These are phyloP conservation scores for Aspergillus awamori DNA, from an alignment of 2,329 filamentous ascomycete genomes.

Conservation along the genomic window DNA sequence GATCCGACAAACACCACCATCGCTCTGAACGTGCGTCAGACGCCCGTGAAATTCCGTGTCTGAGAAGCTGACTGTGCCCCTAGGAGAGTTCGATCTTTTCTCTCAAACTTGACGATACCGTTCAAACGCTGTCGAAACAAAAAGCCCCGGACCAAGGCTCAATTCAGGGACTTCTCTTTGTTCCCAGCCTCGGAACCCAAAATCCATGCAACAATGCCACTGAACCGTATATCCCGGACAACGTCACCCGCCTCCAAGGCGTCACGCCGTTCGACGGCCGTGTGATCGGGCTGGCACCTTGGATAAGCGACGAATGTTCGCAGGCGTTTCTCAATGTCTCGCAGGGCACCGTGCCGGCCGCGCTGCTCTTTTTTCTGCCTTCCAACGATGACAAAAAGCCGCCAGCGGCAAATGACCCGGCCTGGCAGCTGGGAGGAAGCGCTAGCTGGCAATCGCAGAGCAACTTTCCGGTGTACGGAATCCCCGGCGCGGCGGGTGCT, in stretches of 20 bases:
- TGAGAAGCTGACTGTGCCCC: neutral
- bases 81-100: slow-evolving; percentile 39
- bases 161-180: slow-evolving; percentile 80
- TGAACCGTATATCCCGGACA: slow-evolving; percentile 68
- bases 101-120: slow-evolving; percentile 53
- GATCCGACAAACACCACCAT: slow-evolving; percentile 36
- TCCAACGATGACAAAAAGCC: slow-evolving; percentile 58
- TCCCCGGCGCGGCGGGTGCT: slow-evolving; percentile 68
- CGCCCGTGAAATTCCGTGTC: neutral
- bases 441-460: slow-evolving; percentile 72
- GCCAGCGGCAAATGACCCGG: slow-evolving; percentile 63
- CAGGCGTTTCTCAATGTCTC: slow-evolving; percentile 67
- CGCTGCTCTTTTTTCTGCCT: slow-evolving; percentile 60
- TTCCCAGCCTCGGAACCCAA: slow-evolving; percentile 66
- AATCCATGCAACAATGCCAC: slow-evolving; percentile 67
- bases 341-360: slow-evolving; percentile 64
- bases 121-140: slow-evolving; percentile 76
- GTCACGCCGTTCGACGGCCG: slow-evolving; percentile 69
- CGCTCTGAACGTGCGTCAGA: slow-evolving; percentile 39
- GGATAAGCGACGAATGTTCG: slow-evolving; percentile 76
- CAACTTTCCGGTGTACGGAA: slow-evolving; percentile 79
- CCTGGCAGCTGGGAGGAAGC: slow-evolving; percentile 72
- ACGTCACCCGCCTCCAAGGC: slow-evolving; percentile 72
- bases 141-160: slow-evolving; percentile 63
- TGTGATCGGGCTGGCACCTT: slow-evolving; percentile 81